These are phyloP conservation scores for Catenaria anguillulae DNA, from an alignment of 371 early-diverging fungal species.

Conservation along the genomic window DNA sequence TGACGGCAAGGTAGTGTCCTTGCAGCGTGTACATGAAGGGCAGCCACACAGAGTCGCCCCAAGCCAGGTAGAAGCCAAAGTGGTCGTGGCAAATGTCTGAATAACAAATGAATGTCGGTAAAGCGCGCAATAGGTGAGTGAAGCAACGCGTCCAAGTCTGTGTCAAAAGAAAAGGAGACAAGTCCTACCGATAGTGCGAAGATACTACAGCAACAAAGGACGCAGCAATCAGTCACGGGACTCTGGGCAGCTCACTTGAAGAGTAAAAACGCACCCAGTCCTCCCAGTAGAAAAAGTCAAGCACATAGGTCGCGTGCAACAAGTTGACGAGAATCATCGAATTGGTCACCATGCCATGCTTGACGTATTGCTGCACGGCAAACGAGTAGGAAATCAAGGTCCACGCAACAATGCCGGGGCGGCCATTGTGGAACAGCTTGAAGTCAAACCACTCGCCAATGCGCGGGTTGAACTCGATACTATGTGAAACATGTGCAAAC, in stretches of 20 bases:
- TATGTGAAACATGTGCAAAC: too few relatives aligned
- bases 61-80: constrained; percentile 50
- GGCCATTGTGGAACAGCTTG: constrained; percentile 69
- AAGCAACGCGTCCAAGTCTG: background rate
- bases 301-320: constrained; percentile 52
- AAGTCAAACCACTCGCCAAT: constrained; percentile 55
- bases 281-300: constrained; percentile 66
- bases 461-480: constrained; percentile 63
- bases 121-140: too few relatives aligned
- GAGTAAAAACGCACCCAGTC: too few relatives aligned
- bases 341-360: constrained; percentile 56
- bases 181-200: constrained; percentile 45
- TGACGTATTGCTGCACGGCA: constrained; percentile 49
- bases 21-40: constrained; percentile 71
- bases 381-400: constrained; percentile 56
- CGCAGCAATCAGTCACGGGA: too few relatives aligned
- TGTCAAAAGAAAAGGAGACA: background rate
- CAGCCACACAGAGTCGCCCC: constrained; percentile 69
- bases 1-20: constrained; percentile 36
- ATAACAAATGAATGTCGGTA: constrained; percentile 1
- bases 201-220: too few relatives aligned
- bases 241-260: too few relatives aligned
- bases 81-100: constrained; percentile 57
- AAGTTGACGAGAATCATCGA: constrained; percentile 56
- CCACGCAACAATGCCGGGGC: constrained; percentile 69